Percentiles rank a stretch among this genome's conserved stretches.
Evolutionary conservation across 768 basidiomycete species (phyloP).

Genomic region (Suillus discolor): DNA sequence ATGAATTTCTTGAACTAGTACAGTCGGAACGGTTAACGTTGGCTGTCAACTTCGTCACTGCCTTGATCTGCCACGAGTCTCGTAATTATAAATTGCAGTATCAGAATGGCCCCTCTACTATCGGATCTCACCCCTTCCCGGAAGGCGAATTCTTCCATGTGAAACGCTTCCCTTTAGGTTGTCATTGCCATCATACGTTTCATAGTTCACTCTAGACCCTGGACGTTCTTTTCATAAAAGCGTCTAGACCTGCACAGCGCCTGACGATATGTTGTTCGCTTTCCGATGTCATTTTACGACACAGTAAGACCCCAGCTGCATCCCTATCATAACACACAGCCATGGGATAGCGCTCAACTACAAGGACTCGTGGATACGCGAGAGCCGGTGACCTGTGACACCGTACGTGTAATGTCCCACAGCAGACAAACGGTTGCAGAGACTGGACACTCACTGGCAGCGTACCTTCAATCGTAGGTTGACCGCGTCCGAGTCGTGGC

Average conservation of each 20-base stretch:
- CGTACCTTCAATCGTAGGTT: background rate
- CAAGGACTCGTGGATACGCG: background rate
- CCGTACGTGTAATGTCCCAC: background rate
- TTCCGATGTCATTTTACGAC: background rate
- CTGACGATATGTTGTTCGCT: background rate
- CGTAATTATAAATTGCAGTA: background rate
- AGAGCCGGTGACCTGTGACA: background rate
- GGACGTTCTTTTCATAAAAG: background rate
- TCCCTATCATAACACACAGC: background rate
- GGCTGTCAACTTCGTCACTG: background rate
- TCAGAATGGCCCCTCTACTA: background rate
- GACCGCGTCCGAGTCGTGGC: background rate
- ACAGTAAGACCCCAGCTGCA: background rate
- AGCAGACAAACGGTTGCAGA: background rate
- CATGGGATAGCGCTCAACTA: background rate
- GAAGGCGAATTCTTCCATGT: background rate
- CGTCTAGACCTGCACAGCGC: background rate
- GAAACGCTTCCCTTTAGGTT: background rate
- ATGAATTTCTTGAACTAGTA: background rate
- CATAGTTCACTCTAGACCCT: background rate
- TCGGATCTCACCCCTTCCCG: slow-evolving; percentile 1
- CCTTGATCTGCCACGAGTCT: background rate
- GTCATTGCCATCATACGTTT: background rate
- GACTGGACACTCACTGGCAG: too few relatives aligned
- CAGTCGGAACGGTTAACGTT: background rate